These are phyloP conservation scores for Trichoderma pleuroti DNA, from an alignment of 2,329 filamentous ascomycete genomes.

Conservation along the genomic window DNA sequence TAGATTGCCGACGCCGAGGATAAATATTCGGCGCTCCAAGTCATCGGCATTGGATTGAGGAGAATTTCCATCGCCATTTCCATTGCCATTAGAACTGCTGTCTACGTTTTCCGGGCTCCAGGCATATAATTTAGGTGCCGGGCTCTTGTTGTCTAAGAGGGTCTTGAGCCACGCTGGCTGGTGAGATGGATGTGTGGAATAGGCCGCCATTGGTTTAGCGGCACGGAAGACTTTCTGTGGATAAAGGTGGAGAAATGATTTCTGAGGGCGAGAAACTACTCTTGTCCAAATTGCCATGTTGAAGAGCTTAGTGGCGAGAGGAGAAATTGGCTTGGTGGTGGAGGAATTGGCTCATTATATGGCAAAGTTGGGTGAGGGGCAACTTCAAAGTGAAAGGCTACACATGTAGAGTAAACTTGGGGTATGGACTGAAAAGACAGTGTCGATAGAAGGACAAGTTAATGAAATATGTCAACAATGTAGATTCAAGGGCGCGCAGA, in stretches of 20 bases:
- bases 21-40: constrained; percentile 57
- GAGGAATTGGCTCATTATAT: not conserved
- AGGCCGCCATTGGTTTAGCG: not conserved
- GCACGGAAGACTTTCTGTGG: not conserved
- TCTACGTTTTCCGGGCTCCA: constrained; percentile 34
- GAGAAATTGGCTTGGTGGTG: not conserved
- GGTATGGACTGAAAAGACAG: not conserved
- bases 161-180: constrained; percentile 35
- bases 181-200: constrained; percentile 21
- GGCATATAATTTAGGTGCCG: constrained; percentile 36
- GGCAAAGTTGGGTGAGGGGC: not conserved
- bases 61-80: not conserved
- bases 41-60: constrained; percentile 14
- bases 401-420: not conserved
- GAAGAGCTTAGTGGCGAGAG: not conserved
- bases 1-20: constrained; percentile 78
- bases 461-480: not conserved
- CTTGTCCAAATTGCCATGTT: not conserved
- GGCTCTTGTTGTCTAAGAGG: constrained; percentile 26
- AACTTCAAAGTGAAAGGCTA: not conserved
- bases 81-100: not conserved
- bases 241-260: not conserved
- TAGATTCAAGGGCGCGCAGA: not conserved
- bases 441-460: not conserved
- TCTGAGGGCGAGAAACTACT: not conserved